phyloP scores from a whole-genome alignment of 345 rosid species.

The Eucalyptus victrix region DNA sequence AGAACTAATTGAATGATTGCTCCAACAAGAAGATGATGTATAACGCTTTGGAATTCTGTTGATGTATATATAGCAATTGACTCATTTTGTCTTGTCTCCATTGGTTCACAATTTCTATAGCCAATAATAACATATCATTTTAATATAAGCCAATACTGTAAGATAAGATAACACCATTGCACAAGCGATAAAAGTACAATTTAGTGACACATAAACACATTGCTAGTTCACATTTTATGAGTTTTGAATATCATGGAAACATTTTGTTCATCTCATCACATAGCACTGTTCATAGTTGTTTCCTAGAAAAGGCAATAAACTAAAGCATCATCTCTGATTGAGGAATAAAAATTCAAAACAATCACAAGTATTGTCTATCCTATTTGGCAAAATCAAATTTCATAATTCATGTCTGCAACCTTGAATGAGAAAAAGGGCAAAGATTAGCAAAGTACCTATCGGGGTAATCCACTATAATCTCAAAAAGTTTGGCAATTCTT shows the following conservation, averaged over 20 bases:
- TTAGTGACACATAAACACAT: not conserved
- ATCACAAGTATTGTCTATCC: not conserved
- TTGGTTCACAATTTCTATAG: not conserved
- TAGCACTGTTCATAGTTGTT: not conserved
- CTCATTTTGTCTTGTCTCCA: not conserved
- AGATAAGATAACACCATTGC: too few relatives aligned
- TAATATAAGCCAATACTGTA: not conserved
- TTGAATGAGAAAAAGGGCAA: not conserved
- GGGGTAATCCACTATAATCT: slow-evolving; percentile 97
- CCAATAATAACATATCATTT: not conserved
- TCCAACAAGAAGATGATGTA: not conserved
- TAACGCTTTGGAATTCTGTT: not conserved
- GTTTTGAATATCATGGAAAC: not conserved
- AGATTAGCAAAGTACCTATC: slow-evolving; percentile 44
- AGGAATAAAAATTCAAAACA: not conserved
- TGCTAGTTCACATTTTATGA: not conserved
- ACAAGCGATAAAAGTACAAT: not conserved
- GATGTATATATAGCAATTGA: not conserved
- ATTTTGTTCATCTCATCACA: not conserved
- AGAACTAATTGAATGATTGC: not conserved
- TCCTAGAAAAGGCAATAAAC: not conserved
- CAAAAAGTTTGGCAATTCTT: slow-evolving; percentile 89
- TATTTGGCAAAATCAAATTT: not conserved
- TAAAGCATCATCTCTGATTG: not conserved
- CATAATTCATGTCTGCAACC: not conserved